A percentile compares a stretch with the other conserved stretches of the same genome.
Conservation (phyloP, 257 asterid species). For the Scutellaria minor region DNA sequence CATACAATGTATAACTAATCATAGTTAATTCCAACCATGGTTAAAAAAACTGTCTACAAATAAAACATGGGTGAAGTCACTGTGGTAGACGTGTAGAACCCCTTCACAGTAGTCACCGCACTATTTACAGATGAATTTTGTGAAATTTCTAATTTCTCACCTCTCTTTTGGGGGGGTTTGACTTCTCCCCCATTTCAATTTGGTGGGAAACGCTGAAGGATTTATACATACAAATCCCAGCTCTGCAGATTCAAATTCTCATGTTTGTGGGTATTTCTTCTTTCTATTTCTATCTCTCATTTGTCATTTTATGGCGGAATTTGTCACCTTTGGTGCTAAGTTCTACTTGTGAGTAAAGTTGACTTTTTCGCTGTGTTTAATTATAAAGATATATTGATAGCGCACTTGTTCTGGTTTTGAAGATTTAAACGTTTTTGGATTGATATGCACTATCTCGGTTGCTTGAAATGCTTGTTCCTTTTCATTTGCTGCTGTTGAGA, state of each 20-base stretch:
- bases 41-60: slow-evolving; percentile 31
- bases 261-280: slow-evolving; percentile 36
- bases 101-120: slow-evolving; percentile 33
- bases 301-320: slow-evolving; percentile 1
- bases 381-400: slow-evolving; percentile 41
- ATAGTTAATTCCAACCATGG: slow-evolving; percentile 42
- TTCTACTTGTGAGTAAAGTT: slow-evolving; percentile 29
- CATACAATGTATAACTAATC: slow-evolving; percentile 17
- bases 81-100: slow-evolving; percentile 10
- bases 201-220: slow-evolving; percentile 47
- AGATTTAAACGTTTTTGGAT: slow-evolving; percentile 20
- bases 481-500: slow-evolving; percentile 10
- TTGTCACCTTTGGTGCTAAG: slow-evolving; percentile 19
- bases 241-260: slow-evolving; percentile 41
- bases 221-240: slow-evolving; percentile 25
- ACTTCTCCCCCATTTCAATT: slow-evolving; percentile 44
- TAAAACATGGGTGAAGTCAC: slow-evolving; percentile 2
- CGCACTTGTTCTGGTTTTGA: slow-evolving; percentile 26
- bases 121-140: slow-evolving; percentile 34
- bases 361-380: slow-evolving; percentile 17
- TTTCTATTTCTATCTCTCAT: neutral
- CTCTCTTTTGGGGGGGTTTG: slow-evolving; percentile 44
- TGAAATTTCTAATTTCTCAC: slow-evolving; percentile 29
- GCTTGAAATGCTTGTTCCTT: slow-evolving; percentile 9
- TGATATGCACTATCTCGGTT: slow-evolving; percentile 2